A percentile compares a stretch with the other conserved stretches of the same genome.
Conservation (phyloP, 73 alveolate genomes). For the Paramecium biaurelia region DNA sequence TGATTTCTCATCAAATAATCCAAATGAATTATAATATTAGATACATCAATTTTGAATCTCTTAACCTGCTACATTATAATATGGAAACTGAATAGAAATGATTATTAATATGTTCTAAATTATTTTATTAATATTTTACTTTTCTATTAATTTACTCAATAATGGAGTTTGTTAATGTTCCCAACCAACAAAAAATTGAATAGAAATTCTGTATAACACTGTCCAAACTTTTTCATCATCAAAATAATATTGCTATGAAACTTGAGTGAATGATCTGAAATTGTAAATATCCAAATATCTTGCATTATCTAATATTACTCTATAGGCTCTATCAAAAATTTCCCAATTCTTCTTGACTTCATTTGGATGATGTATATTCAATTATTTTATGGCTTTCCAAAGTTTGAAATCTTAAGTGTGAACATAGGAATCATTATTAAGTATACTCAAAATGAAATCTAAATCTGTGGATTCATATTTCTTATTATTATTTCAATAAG, state of each 20-base stretch:
- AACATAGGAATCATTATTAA: conserved; percentile 1
- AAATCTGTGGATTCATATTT: conserved; percentile 13
- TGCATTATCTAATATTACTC: not conserved
- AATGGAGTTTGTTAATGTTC: conserved; percentile 38
- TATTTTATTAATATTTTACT: not conserved
- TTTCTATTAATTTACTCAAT: not conserved
- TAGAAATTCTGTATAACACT: not conserved
- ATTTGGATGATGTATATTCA: conserved; percentile 28
- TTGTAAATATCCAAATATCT: conserved; percentile 43
- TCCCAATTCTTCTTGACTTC: conserved; percentile 29
- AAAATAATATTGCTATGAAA: not conserved
- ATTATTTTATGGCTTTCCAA: conserved; percentile 14
- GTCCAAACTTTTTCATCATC: conserved; percentile 30
- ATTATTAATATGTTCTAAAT: not conserved
- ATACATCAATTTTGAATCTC: not conserved
- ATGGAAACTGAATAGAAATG: not conserved
- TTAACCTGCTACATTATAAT: not conserved
- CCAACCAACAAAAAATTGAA: not conserved
- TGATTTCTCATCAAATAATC: conserved; percentile 45
- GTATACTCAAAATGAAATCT: not conserved
- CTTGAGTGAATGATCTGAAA: conserved; percentile 7
- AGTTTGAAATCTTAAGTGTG: not conserved
- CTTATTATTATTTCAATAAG: not conserved
- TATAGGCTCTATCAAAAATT: not conserved
- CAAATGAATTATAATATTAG: not conserved